phyloP scores from a whole-genome alignment of 2,329 filamentous ascomycete species.

The Apiospora aurea region DNA sequence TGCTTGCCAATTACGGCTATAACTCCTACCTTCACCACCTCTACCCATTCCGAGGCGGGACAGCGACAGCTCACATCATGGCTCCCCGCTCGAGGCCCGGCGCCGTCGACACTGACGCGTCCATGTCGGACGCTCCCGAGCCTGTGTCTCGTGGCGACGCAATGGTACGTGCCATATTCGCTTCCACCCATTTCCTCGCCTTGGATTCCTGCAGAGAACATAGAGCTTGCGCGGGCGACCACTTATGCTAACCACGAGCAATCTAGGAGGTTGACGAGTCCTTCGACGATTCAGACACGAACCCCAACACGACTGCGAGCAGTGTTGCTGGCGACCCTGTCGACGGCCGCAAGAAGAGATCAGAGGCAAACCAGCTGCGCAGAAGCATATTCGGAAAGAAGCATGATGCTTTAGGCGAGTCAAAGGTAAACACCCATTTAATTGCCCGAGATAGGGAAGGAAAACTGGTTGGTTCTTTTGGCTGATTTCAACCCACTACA shows the following conservation, averaged over 20 bases:
- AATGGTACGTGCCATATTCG: conserved; percentile 52
- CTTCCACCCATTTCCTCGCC: neutral
- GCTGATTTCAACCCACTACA: conserved; percentile 43
- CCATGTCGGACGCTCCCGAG: conserved; percentile 66
- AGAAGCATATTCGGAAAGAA: conserved; percentile 95
- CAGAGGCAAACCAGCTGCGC: conserved; percentile 87
- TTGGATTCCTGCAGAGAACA: neutral
- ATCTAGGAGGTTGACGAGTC: conserved; percentile 67
- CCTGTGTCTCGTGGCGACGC: conserved; percentile 50
- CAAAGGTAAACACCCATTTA: conserved; percentile 70
- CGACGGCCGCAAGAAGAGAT: conserved; percentile 85
- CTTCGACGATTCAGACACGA: conserved; percentile 71
- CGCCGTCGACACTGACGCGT: conserved; percentile 66
- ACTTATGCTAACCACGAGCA: neutral
- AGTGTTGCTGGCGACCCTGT: conserved; percentile 80
- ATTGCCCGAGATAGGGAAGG: neutral
- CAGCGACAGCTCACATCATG: conserved; percentile 48
- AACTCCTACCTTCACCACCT: neutral
- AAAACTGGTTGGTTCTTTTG: neutral
- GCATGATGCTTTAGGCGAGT: conserved; percentile 89
- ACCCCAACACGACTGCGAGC: conserved; percentile 76
- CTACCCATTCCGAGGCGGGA: conserved; percentile 26
- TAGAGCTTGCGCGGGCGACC: neutral
- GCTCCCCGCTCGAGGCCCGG: conserved; percentile 61
- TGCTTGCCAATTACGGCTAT: conserved; percentile 42